phyloP scores from a whole-genome alignment of 441 rosid genomes.

The Manihot esculenta region DNA sequence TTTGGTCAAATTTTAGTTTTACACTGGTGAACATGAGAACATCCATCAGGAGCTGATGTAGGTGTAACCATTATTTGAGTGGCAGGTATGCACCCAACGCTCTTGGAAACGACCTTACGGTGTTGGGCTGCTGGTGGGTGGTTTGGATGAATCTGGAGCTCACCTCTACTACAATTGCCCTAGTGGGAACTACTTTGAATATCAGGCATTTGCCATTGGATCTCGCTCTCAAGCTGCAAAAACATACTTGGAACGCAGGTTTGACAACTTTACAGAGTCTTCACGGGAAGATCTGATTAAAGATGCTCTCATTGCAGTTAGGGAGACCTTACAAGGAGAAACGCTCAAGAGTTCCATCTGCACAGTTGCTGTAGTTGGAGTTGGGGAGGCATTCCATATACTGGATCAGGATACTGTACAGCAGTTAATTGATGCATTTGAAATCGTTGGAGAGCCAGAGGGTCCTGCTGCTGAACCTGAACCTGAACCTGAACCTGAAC shows the following conservation, averaged over 20 bases:
- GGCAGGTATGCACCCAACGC: slow-evolving; percentile 95
- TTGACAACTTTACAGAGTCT: slow-evolving; percentile 62
- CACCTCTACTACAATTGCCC: slow-evolving; percentile 98
- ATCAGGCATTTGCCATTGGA: slow-evolving; percentile 94
- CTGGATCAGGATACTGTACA: slow-evolving; percentile 75
- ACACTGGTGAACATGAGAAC: not conserved
- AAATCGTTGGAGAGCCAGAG: slow-evolving; percentile 58
- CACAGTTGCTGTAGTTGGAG: slow-evolving; percentile 77
- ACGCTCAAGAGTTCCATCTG: slow-evolving; percentile 77
- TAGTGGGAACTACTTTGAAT: slow-evolving; percentile 95
- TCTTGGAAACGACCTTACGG: slow-evolving; percentile 99
- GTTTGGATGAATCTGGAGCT: slow-evolving; percentile 92
- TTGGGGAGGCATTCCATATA: slow-evolving; percentile 66
- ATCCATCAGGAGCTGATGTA: slow-evolving; percentile 8
- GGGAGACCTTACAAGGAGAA: slow-evolving; percentile 95
- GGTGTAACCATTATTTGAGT: slow-evolving; percentile 11
- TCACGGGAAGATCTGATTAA: slow-evolving; percentile 78
- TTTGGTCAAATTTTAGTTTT: not conserved
- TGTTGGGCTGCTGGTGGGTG: slow-evolving; percentile 88
- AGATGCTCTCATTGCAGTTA: slow-evolving; percentile 83
- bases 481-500: slow-evolving; percentile 27
- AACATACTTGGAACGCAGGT: slow-evolving; percentile 90
- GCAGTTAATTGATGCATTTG: slow-evolving; percentile 72
- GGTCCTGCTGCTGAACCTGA: slow-evolving; percentile 48
- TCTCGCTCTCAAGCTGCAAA: slow-evolving; percentile 99